Evolutionary conservation across 75 land plant genomes (phyloP).

Genomic region (Sequoiadendron giganteum): DNA sequence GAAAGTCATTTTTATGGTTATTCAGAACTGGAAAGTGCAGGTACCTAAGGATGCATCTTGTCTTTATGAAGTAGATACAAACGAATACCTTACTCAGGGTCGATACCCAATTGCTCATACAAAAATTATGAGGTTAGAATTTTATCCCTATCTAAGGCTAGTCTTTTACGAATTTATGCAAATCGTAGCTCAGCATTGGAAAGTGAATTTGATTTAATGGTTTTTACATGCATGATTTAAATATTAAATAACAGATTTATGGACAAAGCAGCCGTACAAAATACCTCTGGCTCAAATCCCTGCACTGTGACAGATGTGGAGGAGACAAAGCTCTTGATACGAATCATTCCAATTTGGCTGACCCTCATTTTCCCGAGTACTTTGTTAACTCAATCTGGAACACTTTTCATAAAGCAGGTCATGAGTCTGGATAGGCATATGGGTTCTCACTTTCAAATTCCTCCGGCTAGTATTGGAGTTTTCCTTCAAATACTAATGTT

Average conservation of each 20-base stretch:
- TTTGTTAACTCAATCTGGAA: neutral
- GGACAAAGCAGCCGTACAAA: neutral
- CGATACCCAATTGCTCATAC: slow-evolving; percentile 24
- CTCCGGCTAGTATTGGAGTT: neutral
- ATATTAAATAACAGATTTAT: too few species aligned
- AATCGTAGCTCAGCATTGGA: neutral
- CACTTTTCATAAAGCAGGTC: neutral
- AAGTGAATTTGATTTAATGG: too few species aligned
- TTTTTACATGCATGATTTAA: too few species aligned
- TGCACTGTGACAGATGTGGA: neutral
- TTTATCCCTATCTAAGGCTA: neutral
- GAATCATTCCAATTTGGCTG: too few species aligned
- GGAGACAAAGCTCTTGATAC: too few species aligned
- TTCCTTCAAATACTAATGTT: neutral
- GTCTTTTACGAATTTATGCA: neutral
- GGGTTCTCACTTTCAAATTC: neutral
- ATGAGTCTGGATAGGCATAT: neutral
- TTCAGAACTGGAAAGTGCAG: too few species aligned
- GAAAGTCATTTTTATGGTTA: too few species aligned
- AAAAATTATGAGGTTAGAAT: slow-evolving; percentile 38
- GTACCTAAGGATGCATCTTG: too few species aligned
- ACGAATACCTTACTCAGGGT: too few species aligned
- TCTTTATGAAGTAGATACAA: too few species aligned
- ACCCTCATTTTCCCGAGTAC: neutral
- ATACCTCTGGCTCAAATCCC: neutral